These are phyloP conservation scores for Monilinia polystroma DNA, from an alignment of 2,329 filamentous ascomycete species.

Conservation along the genomic window DNA sequence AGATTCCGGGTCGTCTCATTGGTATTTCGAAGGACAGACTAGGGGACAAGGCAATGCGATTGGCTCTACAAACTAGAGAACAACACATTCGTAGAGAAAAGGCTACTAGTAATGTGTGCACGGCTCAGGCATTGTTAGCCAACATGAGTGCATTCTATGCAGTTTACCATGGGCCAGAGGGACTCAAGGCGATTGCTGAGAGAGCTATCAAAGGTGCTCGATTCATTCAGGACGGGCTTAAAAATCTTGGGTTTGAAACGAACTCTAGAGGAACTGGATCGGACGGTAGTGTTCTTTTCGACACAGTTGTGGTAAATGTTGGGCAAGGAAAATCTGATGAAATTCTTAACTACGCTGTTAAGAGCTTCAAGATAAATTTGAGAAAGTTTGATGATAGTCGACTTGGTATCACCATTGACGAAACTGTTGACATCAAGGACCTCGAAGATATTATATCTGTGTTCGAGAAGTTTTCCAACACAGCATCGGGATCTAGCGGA, in stretches of 20 bases:
- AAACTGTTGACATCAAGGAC: constrained; percentile 61
- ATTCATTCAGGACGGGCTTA: constrained; percentile 64
- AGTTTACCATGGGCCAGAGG: constrained; percentile 85
- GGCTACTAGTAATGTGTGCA: constrained; percentile 97
- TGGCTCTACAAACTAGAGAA: constrained; percentile 89
- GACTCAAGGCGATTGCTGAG: constrained; percentile 80
- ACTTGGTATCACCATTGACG: constrained; percentile 76
- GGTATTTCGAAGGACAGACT: constrained; percentile 89
- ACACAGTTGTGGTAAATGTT: constrained; percentile 71
- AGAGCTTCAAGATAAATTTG: constrained; percentile 57
- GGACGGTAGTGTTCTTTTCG: constrained; percentile 65
- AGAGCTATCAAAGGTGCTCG: constrained; percentile 70
- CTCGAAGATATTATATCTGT: constrained; percentile 57
- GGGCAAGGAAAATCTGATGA: constrained; percentile 51
- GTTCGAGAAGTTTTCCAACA: constrained; percentile 46
- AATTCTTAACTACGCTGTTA: constrained; percentile 52
- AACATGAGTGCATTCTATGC: constrained; percentile 97
- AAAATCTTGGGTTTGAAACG: constrained; percentile 62
- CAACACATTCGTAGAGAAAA: constrained; percentile 96
- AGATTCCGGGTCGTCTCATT: constrained; percentile 87
- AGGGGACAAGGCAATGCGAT: constrained; percentile 75
- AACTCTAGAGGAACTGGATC: constrained; percentile 55
- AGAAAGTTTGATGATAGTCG: constrained; percentile 59
- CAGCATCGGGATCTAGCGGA: constrained; percentile 33
- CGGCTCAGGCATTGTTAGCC: constrained; percentile 86